A percentile compares a stretch with the other conserved stretches of the same genome.
phyloP scores from a whole-genome alignment of 2,329 filamentous ascomycete genomes.

The Colletotrichum gloeosporioides region DNA sequence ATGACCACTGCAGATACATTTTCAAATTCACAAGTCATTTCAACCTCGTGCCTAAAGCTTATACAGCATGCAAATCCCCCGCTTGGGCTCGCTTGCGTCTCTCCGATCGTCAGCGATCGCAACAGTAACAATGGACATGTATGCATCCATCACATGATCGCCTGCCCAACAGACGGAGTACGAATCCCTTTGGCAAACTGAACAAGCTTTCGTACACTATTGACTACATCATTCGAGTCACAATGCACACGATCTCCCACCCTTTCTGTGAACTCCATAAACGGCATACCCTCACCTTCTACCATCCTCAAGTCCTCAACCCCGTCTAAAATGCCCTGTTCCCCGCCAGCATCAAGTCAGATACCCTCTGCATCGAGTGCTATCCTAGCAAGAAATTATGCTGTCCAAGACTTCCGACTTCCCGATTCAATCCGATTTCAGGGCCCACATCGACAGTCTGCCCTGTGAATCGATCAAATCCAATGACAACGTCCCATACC shows the following conservation, averaged over 20 bases:
- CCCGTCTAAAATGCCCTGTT: not conserved
- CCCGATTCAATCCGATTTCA: not conserved
- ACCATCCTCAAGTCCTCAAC: not conserved
- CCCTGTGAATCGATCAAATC: not conserved
- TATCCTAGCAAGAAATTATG: not conserved
- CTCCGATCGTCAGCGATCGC: not conserved
- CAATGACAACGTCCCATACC: not conserved
- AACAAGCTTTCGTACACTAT: not conserved
- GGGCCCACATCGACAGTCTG: not conserved
- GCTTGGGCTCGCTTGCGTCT: not conserved
- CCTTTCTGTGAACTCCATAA: not conserved
- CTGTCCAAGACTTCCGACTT: not conserved
- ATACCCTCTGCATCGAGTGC: not conserved
- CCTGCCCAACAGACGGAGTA: not conserved
- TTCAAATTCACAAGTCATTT: too few relatives aligned
- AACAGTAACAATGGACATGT: not conserved
- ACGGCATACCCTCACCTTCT: not conserved
- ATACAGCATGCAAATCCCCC: not conserved
- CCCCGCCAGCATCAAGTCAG: not conserved
- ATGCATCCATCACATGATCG: not conserved
- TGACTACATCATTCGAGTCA: not conserved
- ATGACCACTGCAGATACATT: too few relatives aligned
- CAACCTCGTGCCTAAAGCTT: too few relatives aligned
- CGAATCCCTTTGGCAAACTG: not conserved
- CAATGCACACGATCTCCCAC: not conserved